Base-by-base conservation (phyloP, 768 basidiomycete genomes). In the Suillus sp. region DNA sequence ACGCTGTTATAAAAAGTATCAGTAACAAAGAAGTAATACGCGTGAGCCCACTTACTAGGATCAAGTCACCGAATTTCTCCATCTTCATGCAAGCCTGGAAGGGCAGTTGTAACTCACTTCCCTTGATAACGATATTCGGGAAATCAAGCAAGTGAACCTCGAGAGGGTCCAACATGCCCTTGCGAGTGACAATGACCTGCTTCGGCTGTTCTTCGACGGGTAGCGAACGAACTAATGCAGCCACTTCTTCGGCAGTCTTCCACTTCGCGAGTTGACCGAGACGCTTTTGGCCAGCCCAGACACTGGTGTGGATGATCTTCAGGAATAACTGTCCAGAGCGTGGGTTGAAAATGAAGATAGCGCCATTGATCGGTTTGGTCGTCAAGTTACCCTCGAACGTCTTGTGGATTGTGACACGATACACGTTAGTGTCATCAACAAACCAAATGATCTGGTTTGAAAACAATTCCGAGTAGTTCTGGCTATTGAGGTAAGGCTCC, bases 51-150 rank as follows among this genome's bases (percentile, higher is more conserved):
- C 83, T 59, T 72, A 89, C 90, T 74, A 98, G 75, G 67, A 98
- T 98, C 65, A 99, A 81, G 75, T 99, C 97, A 80, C 97, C 97
- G 69, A 99, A 99, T 78, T 99, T 98, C 85, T 99, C 97, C 91
- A 99, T 96, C 83, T 99, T 99, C 93, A 99, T 95, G 70, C 95
- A 96, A 18, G 97, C 96, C 78, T 99, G 96, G 95, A 99, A 99
- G 0, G 97, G 97, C 62, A 99, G 81, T 71, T 99, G 97, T 55
- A 99, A 81, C 75, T 99, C 97, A 68, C 93, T 95, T 63, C 97
- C 97, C 80, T 99, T 99, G 83, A 99, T 99, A 77, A 99, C 97
- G 68, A 99, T 99, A 78, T 99, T 99, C 59, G 97, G 97, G 90
- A 99, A 99, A 79, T 99, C 97, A 66, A 99, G 88, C 75, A 99